Conservation (phyloP, 2,329 filamentous ascomycete species). For the Furcasterigmium furcatum region DNA sequence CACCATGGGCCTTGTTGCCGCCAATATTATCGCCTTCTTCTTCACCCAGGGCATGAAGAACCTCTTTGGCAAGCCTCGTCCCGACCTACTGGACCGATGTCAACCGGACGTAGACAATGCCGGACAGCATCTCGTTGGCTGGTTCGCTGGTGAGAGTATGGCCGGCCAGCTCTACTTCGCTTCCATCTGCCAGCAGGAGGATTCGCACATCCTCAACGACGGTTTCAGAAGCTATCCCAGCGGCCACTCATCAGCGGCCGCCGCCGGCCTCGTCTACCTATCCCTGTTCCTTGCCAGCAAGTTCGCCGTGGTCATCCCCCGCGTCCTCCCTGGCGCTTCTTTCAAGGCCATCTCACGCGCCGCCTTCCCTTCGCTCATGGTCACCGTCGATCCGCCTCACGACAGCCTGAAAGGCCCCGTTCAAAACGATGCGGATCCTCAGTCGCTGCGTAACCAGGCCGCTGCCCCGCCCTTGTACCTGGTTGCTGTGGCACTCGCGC, state of each 20-base stretch:
- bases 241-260: conserved; percentile 50
- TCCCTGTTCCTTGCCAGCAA: conserved; percentile 74
- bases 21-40: conserved; percentile 62
- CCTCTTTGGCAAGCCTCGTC: conserved; percentile 56
- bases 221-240: conserved; percentile 66
- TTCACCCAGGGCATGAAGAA: conserved; percentile 75
- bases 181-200: conserved; percentile 63
- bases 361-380: conserved; percentile 72
- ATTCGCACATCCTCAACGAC: conserved; percentile 55
- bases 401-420: conserved; percentile 34
- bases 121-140: conserved; percentile 52
- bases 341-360: no score
- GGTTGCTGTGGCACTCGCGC: conserved; percentile 60
- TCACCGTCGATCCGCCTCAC: conserved; percentile 37
- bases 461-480: conserved; percentile 73
- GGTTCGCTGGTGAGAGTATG: conserved; percentile 42
- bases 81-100: conserved; percentile 72
- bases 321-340: conserved; percentile 48
- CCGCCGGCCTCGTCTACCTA: conserved; percentile 71
- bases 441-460: conserved; percentile 65
- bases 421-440: conserved; percentile 65
- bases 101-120: conserved; percentile 61
- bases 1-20: conserved; percentile 69
- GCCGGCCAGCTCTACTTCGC: conserved; percentile 63
- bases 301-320: conserved; percentile 62